Evolutionary conservation across 192 early-diverging fungal species (phyloP).

Genomic region (Umbelopsis sp.): DNA sequence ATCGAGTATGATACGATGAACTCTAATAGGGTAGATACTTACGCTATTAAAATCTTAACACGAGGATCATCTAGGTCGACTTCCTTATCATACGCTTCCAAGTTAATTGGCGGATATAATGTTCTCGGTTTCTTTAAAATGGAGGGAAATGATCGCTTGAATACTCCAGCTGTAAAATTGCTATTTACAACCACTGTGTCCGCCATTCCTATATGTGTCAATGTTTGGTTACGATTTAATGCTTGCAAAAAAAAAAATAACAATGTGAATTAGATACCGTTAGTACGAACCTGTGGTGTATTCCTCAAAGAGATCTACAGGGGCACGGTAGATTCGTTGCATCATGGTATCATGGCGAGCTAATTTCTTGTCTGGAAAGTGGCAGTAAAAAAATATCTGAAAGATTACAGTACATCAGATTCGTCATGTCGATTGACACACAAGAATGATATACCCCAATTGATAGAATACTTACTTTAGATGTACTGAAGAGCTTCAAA

Average conservation of each 20-base stretch:
- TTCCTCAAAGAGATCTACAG: constrained; percentile 86
- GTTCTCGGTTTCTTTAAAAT: constrained; percentile 68
- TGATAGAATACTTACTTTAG: constrained; percentile 47
- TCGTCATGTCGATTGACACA: not conserved
- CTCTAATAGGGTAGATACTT: constrained; percentile 1
- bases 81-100: constrained; percentile 66
- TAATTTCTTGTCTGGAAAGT: constrained; percentile 90
- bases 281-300: constrained; percentile 65
- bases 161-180: constrained; percentile 79
- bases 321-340: constrained; percentile 75
- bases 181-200: constrained; percentile 94
- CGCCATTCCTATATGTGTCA: constrained; percentile 62
- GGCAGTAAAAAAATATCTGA: constrained; percentile 93
- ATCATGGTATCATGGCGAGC: constrained; percentile 61
- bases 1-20: not conserved
- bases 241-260: no score
- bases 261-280: no score
- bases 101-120: constrained; percentile 83
- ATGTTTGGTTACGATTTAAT: no score
- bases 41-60: constrained; percentile 53
- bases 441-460: not conserved
- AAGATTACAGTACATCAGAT: not conserved
- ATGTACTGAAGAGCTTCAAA: constrained; percentile 59
- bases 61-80: constrained; percentile 56
- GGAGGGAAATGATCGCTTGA: constrained; percentile 67